A percentile compares a stretch with the other conserved stretches of the same genome.
phyloP scores from a whole-genome alignment of 768 basidiomycete genomes.

The Gyrodon lividus region DNA sequence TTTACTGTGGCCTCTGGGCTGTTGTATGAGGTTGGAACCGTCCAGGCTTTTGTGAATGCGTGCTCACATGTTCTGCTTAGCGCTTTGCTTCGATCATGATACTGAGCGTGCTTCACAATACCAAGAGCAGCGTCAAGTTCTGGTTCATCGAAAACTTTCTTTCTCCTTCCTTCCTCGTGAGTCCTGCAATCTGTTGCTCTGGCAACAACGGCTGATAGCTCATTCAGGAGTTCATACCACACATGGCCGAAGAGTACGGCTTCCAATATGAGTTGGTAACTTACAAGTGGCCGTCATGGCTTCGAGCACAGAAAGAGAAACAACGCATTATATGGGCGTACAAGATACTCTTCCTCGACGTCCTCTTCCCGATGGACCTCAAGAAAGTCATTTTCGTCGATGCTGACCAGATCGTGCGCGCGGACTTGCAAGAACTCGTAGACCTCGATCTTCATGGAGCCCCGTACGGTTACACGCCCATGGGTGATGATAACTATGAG shows the following conservation, averaged over 20 bases:
- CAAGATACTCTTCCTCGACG: slow-evolving; percentile 98
- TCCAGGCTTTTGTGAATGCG: not conserved
- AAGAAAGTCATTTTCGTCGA: slow-evolving; percentile 99
- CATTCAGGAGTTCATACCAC: slow-evolving; percentile 86
- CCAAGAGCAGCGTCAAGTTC: slow-evolving; percentile 94
- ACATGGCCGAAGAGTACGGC: slow-evolving; percentile 84
- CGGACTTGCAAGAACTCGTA: slow-evolving; percentile 94
- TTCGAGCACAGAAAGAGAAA: slow-evolving; percentile 95
- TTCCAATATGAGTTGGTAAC: slow-evolving; percentile 98
- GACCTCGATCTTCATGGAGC: slow-evolving; percentile 90
- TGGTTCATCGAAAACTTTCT: slow-evolving; percentile 99
- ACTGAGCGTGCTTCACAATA: slow-evolving; percentile 91
- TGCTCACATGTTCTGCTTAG: slow-evolving; percentile 39
- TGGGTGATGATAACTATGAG: slow-evolving; percentile 92
- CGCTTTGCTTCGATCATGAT: slow-evolving; percentile 99
- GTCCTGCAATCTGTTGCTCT: slow-evolving; percentile 20
- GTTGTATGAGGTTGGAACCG: slow-evolving; percentile 80
- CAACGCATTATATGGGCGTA: slow-evolving; percentile 99
- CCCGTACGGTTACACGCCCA: slow-evolving; percentile 94
- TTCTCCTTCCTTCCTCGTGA: slow-evolving; percentile 91
- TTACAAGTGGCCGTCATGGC: slow-evolving; percentile 99
- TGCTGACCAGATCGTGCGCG: slow-evolving; percentile 94
- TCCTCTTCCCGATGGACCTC: slow-evolving; percentile 97
- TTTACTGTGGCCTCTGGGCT: slow-evolving; percentile 98
- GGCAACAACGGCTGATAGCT: not conserved